phyloP scores from a whole-genome alignment of 1,284 basidiomycete species.

The Puccinia hordei region DNA sequence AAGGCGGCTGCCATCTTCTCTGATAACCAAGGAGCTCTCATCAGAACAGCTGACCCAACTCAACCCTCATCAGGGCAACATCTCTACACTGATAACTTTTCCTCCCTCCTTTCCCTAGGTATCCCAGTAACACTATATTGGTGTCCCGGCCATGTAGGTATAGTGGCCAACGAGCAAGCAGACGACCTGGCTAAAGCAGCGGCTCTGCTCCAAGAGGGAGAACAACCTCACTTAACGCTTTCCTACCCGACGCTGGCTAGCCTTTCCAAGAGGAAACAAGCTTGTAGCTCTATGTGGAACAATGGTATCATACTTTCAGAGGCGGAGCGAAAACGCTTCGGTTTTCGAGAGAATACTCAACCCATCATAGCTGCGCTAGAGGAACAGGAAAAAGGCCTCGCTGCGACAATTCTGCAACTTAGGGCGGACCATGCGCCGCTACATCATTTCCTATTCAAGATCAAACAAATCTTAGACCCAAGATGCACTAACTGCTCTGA shows the following conservation, averaged over 20 bases:
- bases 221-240: background rate
- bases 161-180: background rate
- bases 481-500: no score
- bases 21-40: slow-evolving; percentile 19
- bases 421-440: no score
- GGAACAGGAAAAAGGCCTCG: background rate
- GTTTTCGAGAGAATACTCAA: background rate
- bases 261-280: slow-evolving; percentile 2
- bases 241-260: background rate
- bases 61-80: slow-evolving; percentile 1
- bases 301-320: background rate
- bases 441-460: no score
- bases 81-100: no score
- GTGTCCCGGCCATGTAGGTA: slow-evolving; percentile 1
- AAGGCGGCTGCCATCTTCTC: background rate
- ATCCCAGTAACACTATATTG: background rate
- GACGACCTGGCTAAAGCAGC: background rate
- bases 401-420: background rate
- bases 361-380: background rate
- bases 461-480: no score
- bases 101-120: background rate
- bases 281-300: background rate
- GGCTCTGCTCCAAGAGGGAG: background rate
- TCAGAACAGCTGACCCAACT: background rate
- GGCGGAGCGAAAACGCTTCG: background rate